A percentile compares a stretch with the other conserved stretches of the same genome.
Evolutionary conservation across 148 eudicot genomes (phyloP).

Genomic region (Vaccinium myrtillus): DNA sequence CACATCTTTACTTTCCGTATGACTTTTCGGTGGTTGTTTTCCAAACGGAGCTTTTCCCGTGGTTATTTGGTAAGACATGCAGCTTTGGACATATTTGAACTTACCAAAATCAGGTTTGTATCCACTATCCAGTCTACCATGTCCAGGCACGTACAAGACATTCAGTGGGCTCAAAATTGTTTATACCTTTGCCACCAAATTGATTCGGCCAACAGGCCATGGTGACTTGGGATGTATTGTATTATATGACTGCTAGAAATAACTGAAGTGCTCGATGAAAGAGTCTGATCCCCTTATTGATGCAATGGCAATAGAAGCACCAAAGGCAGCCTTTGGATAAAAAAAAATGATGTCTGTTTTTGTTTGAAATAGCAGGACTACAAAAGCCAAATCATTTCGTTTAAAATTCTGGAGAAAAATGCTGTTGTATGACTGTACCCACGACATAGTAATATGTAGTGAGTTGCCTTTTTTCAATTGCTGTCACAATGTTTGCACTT

Average conservation of each 20-base stretch:
- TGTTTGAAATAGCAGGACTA: not conserved
- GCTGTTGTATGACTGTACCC: not conserved
- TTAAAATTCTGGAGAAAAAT: not conserved
- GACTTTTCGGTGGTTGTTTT: not conserved
- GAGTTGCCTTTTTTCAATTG: not conserved
- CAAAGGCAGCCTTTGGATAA: not conserved
- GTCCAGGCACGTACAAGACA: not conserved
- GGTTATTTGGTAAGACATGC: not conserved
- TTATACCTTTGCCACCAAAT: not conserved
- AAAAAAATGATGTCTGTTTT: not conserved
- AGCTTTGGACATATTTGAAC: constrained; percentile 2
- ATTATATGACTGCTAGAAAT: not conserved
- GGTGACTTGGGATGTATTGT: not conserved
- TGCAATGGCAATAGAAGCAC: not conserved
- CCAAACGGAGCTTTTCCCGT: not conserved
- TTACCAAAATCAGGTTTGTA: not conserved
- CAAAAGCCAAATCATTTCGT: not conserved
- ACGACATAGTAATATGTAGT: not conserved
- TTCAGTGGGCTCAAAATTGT: not conserved
- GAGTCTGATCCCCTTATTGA: not conserved
- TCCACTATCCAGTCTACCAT: not conserved
- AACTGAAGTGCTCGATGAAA: not conserved
- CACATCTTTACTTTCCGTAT: not conserved
- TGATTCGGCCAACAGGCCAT: not conserved
- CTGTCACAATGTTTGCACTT: not conserved